These are phyloP conservation scores for Aspergillus kassunensis DNA, from an alignment of 495 filamentous ascomycete genomes.

Conservation along the genomic window DNA sequence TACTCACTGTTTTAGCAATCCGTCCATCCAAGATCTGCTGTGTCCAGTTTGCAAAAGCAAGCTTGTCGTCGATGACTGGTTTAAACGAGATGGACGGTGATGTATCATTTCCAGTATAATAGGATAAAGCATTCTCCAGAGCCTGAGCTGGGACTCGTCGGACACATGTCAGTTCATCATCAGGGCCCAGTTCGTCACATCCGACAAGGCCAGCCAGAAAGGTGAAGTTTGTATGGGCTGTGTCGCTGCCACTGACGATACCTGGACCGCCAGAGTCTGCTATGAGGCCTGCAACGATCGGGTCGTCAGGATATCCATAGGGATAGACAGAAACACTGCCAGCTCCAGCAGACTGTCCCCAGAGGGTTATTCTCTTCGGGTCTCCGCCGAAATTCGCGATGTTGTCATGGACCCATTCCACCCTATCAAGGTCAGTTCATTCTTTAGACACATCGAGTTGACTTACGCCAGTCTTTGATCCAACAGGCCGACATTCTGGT, in stretches of 20 bases:
- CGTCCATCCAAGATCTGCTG: conserved; percentile 9
- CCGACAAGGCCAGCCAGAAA: conserved; percentile 14
- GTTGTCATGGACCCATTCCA: conserved; percentile 35
- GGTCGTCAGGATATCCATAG: conserved; percentile 19
- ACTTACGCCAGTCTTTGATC: conserved; percentile 25
- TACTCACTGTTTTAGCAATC: no score
- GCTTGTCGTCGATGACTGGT: conserved; percentile 15
- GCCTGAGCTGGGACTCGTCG: conserved; percentile 9
- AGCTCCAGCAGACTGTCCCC: conserved; percentile 32
- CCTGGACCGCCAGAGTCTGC: conserved; percentile 14
- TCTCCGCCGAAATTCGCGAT: conserved; percentile 38
- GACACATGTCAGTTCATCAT: conserved; percentile 13
- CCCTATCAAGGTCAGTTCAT: conserved; percentile 17
- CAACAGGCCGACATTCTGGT: conserved; percentile 22
- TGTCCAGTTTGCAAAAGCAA: conserved; percentile 16
- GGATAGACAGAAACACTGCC: conserved; percentile 25
- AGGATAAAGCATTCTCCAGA: conserved; percentile 5
- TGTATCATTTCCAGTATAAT: conserved; percentile 4
- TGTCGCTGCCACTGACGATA: conserved; percentile 4
- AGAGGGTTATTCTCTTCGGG: conserved; percentile 30
- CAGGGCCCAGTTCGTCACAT: conserved; percentile 8
- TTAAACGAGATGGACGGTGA: conserved; percentile 14
- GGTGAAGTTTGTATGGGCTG: conserved; percentile 16
- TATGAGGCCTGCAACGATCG: conserved; percentile 13
- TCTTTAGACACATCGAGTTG: no score